Percentiles rank a stretch among this genome's conserved stretches.
phyloP scores from a whole-genome alignment of 2,329 filamentous ascomycete species.

The Zymoseptoria ardabiliae region DNA sequence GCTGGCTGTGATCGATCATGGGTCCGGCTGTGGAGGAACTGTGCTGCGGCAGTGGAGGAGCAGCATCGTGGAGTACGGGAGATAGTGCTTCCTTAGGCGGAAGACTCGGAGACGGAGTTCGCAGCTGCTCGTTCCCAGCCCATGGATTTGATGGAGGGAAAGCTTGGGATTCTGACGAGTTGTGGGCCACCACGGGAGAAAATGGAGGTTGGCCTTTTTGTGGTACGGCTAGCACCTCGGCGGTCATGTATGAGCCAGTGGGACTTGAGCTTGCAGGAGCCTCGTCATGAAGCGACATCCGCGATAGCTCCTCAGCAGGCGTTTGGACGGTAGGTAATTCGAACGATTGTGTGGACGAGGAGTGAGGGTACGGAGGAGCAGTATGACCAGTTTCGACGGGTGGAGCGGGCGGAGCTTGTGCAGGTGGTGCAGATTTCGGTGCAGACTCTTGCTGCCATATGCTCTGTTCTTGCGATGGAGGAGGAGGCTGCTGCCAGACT shows the following conservation, averaged over 20 bases:
- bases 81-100: slow-evolving; percentile 16
- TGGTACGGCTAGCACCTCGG: slow-evolving; percentile 21
- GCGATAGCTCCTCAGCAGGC: slow-evolving; percentile 34
- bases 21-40: slow-evolving; percentile 25
- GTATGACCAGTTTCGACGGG: slow-evolving; percentile 10
- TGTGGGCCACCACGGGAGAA: slow-evolving; percentile 16
- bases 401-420: slow-evolving; percentile 10
- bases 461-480: slow-evolving; percentile 15
- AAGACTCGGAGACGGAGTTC: slow-evolving; percentile 7
- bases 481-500: slow-evolving; percentile 6
- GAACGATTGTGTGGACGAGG: slow-evolving; percentile 11
- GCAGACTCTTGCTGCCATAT: not conserved
- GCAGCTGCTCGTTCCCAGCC: slow-evolving; percentile 6
- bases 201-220: slow-evolving; percentile 23
- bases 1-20: slow-evolving; percentile 28
- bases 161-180: slow-evolving; percentile 6
- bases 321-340: slow-evolving; percentile 37
- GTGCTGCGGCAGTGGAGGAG: not conserved
- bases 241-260: slow-evolving; percentile 17
- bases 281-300: slow-evolving; percentile 27
- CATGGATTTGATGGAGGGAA: slow-evolving; percentile 17
- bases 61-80: not conserved
- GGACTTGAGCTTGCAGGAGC: slow-evolving; percentile 1
- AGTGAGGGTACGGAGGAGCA: not conserved
- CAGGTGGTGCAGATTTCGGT: slow-evolving; percentile 14